A percentile compares a stretch with the other conserved stretches of the same genome.
Conservation (phyloP, 176 grass and related monocot genomes). For the Chrysopogon serrulatus region DNA sequence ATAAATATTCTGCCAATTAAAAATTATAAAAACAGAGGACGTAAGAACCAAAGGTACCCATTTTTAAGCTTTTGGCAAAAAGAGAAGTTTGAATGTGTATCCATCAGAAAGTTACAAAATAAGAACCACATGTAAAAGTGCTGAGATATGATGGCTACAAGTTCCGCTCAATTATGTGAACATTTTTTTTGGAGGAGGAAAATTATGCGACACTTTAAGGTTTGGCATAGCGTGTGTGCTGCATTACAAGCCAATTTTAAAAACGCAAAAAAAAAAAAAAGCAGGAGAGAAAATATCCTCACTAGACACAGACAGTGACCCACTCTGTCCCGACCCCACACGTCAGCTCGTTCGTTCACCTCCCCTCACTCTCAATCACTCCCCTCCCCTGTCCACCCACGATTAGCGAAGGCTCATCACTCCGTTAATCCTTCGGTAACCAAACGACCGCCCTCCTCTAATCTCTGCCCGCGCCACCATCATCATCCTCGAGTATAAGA, state of each 20-base stretch:
- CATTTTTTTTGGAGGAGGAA: too few relatives aligned
- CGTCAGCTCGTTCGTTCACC: constrained; percentile 18
- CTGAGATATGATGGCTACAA: neutral
- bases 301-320: neutral
- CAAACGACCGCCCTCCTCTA: neutral
- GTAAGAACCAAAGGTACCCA: too few relatives aligned
- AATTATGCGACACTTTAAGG: neutral
- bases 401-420: neutral
- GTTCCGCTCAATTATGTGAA: neutral
- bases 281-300: neutral
- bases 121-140: too few relatives aligned
- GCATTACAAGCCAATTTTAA: neutral
- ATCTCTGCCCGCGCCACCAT: neutral
- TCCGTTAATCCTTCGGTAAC: neutral
- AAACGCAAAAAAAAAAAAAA: neutral
- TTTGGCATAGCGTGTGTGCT: neutral
- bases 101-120: too few relatives aligned
- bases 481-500: neutral
- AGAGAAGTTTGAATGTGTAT: too few relatives aligned
- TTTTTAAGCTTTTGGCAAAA: too few relatives aligned
- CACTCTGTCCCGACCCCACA: neutral
- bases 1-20: too few relatives aligned
- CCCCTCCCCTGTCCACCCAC: neutral
- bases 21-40: too few relatives aligned
- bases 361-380: neutral